These are phyloP conservation scores for Leptographium lundbergii DNA, from an alignment of 2,329 filamentous ascomycete genomes.

Conservation along the genomic window DNA sequence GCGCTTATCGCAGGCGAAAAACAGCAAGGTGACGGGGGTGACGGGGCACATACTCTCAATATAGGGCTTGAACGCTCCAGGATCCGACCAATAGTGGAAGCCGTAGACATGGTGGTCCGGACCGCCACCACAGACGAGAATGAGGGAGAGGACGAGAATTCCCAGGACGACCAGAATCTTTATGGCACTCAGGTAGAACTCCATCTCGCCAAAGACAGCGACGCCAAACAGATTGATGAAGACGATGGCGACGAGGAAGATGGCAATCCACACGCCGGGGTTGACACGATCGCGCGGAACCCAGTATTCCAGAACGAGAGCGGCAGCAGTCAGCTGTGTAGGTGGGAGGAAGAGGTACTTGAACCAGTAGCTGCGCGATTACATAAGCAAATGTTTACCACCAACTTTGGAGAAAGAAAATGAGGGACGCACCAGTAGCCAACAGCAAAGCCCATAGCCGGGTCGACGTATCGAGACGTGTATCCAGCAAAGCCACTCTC, in stretches of 20 bases:
- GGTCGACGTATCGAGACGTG: conserved; percentile 49
- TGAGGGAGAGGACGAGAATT: conserved; percentile 40
- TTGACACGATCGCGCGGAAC: conserved; percentile 38
- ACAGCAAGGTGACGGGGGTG: too few relatives aligned
- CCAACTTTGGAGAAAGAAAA: background rate
- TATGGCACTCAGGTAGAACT: conserved; percentile 31
- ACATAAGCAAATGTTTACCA: background rate
- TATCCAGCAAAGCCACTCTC: conserved; percentile 53
- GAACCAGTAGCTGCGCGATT: conserved; percentile 24
- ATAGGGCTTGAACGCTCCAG: conserved; percentile 24
- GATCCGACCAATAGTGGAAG: conserved; percentile 29
- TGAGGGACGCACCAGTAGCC: conserved; percentile 43
- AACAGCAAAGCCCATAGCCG: conserved; percentile 48
- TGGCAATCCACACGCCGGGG: conserved; percentile 58
- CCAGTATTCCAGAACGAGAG: conserved; percentile 26
- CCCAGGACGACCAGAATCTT: conserved; percentile 38
- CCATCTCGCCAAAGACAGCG: conserved; percentile 21
- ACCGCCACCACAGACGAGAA: conserved; percentile 42
- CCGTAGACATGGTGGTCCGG: conserved; percentile 31
- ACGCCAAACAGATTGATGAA: conserved; percentile 55
- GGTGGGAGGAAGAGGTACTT: conserved; percentile 27
- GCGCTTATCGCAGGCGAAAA: background rate
- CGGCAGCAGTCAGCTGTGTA: conserved; percentile 26
- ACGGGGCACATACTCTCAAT: conserved; percentile 4
- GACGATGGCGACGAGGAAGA: conserved; percentile 63